phyloP scores from a whole-genome alignment of 768 basidiomycete genomes.

The Mycena latifolia region DNA sequence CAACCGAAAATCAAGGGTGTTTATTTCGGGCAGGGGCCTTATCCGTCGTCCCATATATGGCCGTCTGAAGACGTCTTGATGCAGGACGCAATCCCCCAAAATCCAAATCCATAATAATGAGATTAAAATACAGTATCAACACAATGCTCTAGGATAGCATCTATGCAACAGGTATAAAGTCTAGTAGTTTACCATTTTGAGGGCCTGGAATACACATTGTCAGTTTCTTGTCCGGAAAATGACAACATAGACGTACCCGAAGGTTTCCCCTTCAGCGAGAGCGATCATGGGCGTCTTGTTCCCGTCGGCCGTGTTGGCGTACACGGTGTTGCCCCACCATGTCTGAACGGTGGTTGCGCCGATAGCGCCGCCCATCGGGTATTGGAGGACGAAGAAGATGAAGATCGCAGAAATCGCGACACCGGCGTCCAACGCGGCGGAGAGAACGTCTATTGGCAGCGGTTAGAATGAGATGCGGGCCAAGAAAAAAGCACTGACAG shows the following conservation, averaged over 20 bases:
- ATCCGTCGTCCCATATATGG: too few relatives aligned
- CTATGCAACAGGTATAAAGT: too few relatives aligned
- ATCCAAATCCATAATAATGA: too few relatives aligned
- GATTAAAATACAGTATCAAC: background rate
- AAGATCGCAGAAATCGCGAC: constrained; percentile 59
- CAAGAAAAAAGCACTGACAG: constrained; percentile 49
- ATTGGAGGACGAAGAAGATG: constrained; percentile 66
- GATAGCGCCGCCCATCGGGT: constrained; percentile 58
- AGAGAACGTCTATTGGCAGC: constrained; percentile 44
- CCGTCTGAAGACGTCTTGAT: too few relatives aligned
- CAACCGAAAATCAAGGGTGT: too few relatives aligned
- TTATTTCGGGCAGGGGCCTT: too few relatives aligned
- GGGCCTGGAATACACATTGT: background rate
- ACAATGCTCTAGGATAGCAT: background rate
- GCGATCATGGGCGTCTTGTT: constrained; percentile 16
- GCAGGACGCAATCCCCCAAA: too few relatives aligned
- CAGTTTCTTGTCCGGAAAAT: background rate
- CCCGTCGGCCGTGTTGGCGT: constrained; percentile 34
- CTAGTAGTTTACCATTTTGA: background rate
- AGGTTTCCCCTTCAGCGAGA: constrained; percentile 32
- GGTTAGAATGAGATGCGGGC: background rate
- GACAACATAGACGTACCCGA: constrained; percentile 6
- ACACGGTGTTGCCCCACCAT: constrained; percentile 68
- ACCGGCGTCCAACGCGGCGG: constrained; percentile 68
- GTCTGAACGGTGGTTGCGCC: constrained; percentile 52